Base-by-base conservation (phyloP, 805 yeast species). In the Saccharomyces mikatae region DNA sequence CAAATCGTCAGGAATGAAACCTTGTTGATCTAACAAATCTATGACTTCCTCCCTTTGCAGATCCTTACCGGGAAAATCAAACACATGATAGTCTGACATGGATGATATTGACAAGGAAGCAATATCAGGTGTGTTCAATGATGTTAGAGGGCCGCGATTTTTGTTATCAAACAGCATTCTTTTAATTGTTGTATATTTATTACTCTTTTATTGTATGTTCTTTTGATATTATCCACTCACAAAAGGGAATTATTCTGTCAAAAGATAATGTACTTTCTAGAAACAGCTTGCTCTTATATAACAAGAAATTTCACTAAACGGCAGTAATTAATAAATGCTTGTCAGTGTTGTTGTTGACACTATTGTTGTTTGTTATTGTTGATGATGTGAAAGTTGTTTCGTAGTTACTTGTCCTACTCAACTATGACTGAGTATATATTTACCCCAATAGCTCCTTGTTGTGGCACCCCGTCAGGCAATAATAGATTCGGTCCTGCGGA, bases 1-100 rank as follows among this genome's bases (percentile, higher is more conserved):
- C 62, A 89, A 76, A 54, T 80, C 73, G 62, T 87, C 96, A 9
- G 98, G 99, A 57, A 92, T 87, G 66, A 92, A 88, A 0, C 97
- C 98, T 32, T 85, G 82, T 52, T 80, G 77, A 67, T 89, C 96
- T 54, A 92, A 74, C 46, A 82, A 77, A 67, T 89, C 96, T 71
- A 89, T 80, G 47, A 92, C 97, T 57, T 78, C 77, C 60, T 83
- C 90, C 69, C 84, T 80, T 71, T 94, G 98, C 49, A 80, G 77
- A 65, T 83, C 86, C 68, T 87, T 89, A 36, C 91, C 96, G 26
- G 82, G 79, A 66, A 89, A 92, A 4, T 87, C 85, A 52, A 83
- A 76, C 51, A 86, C 80, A 58, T 82, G 81, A 76, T 90, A 92
- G 59, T 90, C 97, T 22, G 77, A 71, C 55, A 72, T 62, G 4